A percentile compares a stretch with the other conserved stretches of the same genome.
Evolutionary conservation across 495 filamentous ascomycete genomes (phyloP).

Genomic region (Cercophora newfieldiana): DNA sequence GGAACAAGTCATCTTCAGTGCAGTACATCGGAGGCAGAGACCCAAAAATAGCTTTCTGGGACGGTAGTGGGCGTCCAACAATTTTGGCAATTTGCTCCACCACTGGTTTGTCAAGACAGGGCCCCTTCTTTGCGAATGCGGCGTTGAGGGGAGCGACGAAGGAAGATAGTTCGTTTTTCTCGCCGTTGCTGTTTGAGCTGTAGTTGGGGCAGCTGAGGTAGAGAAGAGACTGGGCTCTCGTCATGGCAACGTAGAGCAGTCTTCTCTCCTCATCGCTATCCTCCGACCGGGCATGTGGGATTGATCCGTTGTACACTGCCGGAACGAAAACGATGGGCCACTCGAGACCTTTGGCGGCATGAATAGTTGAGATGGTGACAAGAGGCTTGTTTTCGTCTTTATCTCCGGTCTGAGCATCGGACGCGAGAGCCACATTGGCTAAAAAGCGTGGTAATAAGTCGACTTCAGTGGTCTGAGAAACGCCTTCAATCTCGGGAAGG

Average conservation of each 20-base stretch:
- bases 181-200: constrained; percentile 32
- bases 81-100: constrained; percentile 44
- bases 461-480: constrained; percentile 67
- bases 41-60: constrained; percentile 42
- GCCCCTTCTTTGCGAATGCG: constrained; percentile 43
- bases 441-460: constrained; percentile 78
- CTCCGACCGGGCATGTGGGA: constrained; percentile 91
- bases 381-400: constrained; percentile 59
- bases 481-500: constrained; percentile 74
- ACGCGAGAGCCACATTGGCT: constrained; percentile 83
- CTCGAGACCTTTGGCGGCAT: constrained; percentile 94
- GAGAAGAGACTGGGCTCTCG: constrained; percentile 84
- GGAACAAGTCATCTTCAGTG: constrained; percentile 42
- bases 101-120: constrained; percentile 45
- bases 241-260: constrained; percentile 97
- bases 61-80: constrained; percentile 40
- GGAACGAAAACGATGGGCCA: constrained; percentile 98
- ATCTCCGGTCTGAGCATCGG: constrained; percentile 66
- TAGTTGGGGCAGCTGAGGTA: constrained; percentile 79
- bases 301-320: constrained; percentile 84
- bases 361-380: constrained; percentile 94
- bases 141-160: constrained; percentile 39
- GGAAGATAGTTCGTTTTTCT: constrained; percentile 39
- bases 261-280: constrained; percentile 88
- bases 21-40: constrained; percentile 42